These are phyloP conservation scores for Dunaliella sp. DNA, from an alignment of 139 green algal species.

Conservation along the genomic window DNA sequence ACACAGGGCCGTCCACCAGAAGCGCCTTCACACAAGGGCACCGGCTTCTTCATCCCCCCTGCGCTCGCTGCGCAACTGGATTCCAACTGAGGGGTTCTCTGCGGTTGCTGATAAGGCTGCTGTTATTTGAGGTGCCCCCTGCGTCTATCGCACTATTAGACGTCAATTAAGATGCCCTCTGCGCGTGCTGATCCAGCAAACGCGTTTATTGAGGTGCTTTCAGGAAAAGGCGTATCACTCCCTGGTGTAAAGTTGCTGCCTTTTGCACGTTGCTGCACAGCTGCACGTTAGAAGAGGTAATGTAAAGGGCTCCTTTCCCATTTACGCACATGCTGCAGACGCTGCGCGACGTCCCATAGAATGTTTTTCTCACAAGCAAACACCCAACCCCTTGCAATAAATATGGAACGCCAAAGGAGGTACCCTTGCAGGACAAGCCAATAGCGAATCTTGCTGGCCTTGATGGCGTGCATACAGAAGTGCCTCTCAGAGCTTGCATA, in stretches of 20 bases:
- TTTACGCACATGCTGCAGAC: neutral
- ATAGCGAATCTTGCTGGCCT: neutral
- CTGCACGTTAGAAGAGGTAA: neutral
- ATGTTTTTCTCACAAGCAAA: neutral
- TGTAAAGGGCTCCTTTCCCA: neutral
- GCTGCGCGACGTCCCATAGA: neutral
- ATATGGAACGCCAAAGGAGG: neutral
- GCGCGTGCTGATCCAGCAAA: too few species aligned
- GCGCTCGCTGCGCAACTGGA: neutral
- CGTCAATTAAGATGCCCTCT: too few species aligned
- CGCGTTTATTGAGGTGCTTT: too few species aligned
- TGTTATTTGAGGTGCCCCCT: too few species aligned
- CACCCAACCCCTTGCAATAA: neutral
- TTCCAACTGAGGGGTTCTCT: neutral
- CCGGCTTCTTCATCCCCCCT: neutral
- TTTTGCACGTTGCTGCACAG: too few species aligned
- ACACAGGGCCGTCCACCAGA: neutral
- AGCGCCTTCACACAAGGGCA: neutral
- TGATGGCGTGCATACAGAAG: neutral
- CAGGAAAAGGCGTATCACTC: too few species aligned
- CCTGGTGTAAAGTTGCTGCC: too few species aligned
- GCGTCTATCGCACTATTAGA: too few species aligned
- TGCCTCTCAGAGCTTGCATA: too few species aligned
- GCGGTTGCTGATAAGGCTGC: too few species aligned
- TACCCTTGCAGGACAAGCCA: neutral